A percentile compares a stretch with the other conserved stretches of the same genome.
Evolutionary conservation across 2,329 filamentous ascomycete genomes (phyloP).

Genomic region (Cladosporium sphaerospermum): DNA sequence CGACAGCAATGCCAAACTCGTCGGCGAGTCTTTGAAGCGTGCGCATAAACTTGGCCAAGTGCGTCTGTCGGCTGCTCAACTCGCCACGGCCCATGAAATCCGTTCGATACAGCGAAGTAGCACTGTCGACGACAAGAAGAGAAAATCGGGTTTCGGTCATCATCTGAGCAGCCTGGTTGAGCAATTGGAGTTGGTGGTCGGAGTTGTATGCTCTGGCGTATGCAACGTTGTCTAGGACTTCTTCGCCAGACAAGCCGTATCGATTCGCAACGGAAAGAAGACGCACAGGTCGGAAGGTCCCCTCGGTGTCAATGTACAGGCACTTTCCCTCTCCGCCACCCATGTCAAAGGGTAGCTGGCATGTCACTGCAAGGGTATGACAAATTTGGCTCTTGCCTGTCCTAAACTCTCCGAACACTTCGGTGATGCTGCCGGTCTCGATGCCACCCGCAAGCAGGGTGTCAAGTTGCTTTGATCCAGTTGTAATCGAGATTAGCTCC

Average conservation of each 20-base stretch:
- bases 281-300: conserved; percentile 87
- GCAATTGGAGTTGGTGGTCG: conserved; percentile 89
- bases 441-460: conserved; percentile 90
- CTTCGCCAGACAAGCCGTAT: conserved; percentile 90
- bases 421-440: conserved; percentile 95
- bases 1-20: conserved; percentile 91
- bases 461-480: conserved; percentile 94
- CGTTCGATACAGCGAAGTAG: conserved; percentile 89
- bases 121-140: conserved; percentile 89
- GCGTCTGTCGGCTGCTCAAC: conserved; percentile 84
- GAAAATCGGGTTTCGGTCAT: conserved; percentile 99
- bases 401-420: conserved; percentile 95
- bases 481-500: conserved; percentile 96
- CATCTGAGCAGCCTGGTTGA: conserved; percentile 94
- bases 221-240: conserved; percentile 95
- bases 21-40: conserved; percentile 70
- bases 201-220: conserved; percentile 98
- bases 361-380: conserved; percentile 96
- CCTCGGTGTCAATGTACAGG: conserved; percentile 96
- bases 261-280: conserved; percentile 87
- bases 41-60: conserved; percentile 83
- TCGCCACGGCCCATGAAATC: conserved; percentile 97
- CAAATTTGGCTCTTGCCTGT: conserved; percentile 99
- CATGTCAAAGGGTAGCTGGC: conserved; percentile 97
- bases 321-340: conserved; percentile 97